A percentile compares a stretch with the other conserved stretches of the same genome.
Conservation (phyloP, 176 grass and related monocot genomes). For the Pharus latifolius region DNA sequence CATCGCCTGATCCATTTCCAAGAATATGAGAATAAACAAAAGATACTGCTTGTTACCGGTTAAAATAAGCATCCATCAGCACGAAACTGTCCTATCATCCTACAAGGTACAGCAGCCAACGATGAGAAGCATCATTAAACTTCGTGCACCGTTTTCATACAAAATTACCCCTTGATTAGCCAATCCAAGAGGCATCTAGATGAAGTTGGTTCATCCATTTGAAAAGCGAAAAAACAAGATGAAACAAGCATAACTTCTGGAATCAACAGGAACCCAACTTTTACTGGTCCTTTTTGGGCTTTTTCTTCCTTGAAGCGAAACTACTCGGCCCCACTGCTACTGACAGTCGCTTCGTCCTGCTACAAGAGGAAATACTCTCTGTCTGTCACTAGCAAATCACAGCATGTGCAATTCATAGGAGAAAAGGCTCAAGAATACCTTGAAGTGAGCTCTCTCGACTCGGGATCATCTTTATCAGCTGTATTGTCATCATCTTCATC, state of each 20-base stretch:
- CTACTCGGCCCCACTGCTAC: conserved; percentile 78
- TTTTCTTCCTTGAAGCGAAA: conserved; percentile 96
- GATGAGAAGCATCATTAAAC: not conserved
- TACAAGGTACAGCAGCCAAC: not conserved
- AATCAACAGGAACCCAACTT: not conserved
- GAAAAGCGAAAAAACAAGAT: not conserved
- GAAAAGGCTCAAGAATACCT: conserved; percentile 29
- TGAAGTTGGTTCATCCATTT: not conserved
- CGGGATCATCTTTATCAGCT: conserved; percentile 39
- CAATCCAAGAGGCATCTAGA: not conserved
- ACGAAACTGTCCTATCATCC: no score
- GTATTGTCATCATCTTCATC: not conserved
- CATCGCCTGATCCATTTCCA: no score
- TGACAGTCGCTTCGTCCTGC: conserved; percentile 74
- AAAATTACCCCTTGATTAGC: not conserved
- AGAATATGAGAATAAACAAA: no score
- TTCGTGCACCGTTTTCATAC: no score
- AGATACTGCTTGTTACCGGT: no score
- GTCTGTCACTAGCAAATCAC: not conserved
- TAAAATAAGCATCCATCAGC: no score
- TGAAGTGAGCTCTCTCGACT: conserved; percentile 54
- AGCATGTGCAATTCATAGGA: not conserved
- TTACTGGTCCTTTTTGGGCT: conserved; percentile 44
- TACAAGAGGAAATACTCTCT: not conserved
- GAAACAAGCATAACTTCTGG: not conserved